phyloP scores from a whole-genome alignment of 192 early-diverging fungal species.

The Borealophlyctis nickersoniae region DNA sequence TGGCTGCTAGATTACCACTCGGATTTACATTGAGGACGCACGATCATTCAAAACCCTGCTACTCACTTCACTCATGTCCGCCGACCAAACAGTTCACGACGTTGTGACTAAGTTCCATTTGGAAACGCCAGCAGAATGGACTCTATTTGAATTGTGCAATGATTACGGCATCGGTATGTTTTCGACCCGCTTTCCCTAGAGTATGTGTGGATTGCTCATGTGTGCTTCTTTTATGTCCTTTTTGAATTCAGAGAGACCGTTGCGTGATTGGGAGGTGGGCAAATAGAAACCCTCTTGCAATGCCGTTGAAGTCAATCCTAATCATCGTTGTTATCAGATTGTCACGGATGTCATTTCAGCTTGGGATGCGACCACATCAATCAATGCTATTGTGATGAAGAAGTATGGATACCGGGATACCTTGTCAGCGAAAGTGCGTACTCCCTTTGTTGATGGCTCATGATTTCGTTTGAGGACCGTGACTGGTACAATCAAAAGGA shows the following conservation, averaged over 20 bases:
- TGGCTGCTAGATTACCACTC: conserved; percentile 71
- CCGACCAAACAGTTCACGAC: conserved; percentile 69
- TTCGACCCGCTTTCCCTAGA: background rate
- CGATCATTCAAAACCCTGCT: conserved; percentile 74
- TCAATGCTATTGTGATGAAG: conserved; percentile 77
- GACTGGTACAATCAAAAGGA: conserved; percentile 4
- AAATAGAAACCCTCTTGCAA: conserved; percentile 20
- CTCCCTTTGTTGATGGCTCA: conserved; percentile 10
- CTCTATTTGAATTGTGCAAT: conserved; percentile 87
- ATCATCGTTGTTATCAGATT: conserved; percentile 22
- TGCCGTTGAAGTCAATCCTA: background rate
- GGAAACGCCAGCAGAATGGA: conserved; percentile 61
- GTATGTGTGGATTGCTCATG: background rate
- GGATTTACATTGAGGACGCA: conserved; percentile 86
- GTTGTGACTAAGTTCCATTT: conserved; percentile 57
- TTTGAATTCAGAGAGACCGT: conserved; percentile 66
- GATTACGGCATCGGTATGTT: conserved; percentile 69
- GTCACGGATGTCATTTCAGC: conserved; percentile 74
- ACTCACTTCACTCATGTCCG: conserved; percentile 69
- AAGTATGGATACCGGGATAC: conserved; percentile 62
- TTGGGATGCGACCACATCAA: conserved; percentile 72
- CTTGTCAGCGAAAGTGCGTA: conserved; percentile 55
- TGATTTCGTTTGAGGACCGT: background rate
- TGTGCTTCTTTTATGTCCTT: background rate
- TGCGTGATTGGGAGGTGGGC: conserved; percentile 95